Evolutionary conservation across 139 green algal genomes (phyloP).

Genomic region (Chlorella sorokiniana): DNA sequence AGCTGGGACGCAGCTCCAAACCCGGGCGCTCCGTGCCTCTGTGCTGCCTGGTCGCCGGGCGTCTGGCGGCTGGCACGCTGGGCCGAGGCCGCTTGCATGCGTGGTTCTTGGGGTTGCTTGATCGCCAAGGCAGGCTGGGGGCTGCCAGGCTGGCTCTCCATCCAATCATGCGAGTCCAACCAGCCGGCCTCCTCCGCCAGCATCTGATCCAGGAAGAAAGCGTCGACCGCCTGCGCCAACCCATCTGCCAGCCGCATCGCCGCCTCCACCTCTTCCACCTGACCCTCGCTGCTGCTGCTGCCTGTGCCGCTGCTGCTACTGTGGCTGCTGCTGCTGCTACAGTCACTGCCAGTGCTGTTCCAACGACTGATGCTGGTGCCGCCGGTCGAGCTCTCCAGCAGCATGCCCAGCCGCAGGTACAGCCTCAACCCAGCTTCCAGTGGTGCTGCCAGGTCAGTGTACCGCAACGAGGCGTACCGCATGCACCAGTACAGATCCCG

Average conservation of each 20-base stretch:
- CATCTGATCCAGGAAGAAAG: constrained; percentile 9
- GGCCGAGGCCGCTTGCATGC: too few relatives aligned
- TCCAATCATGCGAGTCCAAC: neutral
- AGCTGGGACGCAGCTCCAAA: too few relatives aligned
- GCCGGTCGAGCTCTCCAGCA: neutral
- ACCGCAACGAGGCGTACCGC: neutral
- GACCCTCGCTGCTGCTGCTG: neutral
- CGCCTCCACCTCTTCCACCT: neutral
- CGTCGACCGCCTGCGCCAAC: neutral
- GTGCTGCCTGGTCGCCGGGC: too few relatives aligned
- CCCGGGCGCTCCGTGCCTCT: too few relatives aligned
- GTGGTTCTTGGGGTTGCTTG: too few relatives aligned
- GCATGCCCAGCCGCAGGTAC: neutral
- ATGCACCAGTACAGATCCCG: constrained; percentile 21
- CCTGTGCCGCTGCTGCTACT: neutral
- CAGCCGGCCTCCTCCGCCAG: constrained; percentile 13
- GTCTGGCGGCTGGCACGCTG: too few relatives aligned
- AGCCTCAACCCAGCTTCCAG: neutral
- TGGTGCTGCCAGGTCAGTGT: neutral
- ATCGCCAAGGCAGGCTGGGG: too few relatives aligned
- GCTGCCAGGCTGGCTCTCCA: neutral
- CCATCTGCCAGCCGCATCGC: neutral
- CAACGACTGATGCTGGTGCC: neutral
- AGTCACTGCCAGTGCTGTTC: neutral
- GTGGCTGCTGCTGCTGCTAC: neutral